Base-by-base conservation (phyloP, 257 asterid species). In the Paraleonurus japonicus region DNA sequence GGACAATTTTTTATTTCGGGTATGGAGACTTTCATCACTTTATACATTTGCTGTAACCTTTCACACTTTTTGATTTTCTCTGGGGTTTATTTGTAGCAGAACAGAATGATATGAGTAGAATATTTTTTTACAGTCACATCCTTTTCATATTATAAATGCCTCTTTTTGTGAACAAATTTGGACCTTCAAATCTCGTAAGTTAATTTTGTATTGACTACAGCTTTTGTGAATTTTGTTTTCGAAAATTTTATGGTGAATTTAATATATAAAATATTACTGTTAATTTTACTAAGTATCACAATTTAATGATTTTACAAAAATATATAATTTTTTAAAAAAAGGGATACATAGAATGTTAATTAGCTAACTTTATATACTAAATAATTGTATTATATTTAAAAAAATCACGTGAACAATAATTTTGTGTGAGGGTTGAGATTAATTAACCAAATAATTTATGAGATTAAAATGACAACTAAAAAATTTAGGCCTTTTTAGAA, bases 11-110 rank as follows among this genome's bases (percentile, higher is more conserved):
- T 67, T 72, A 48, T 22, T 66, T 17, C 4, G 32, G 24, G 28
- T 63, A 64, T 76, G 73, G 70, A 71, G 64, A 55, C 72, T 73
- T 70, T 77, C 53, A 64, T 57, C 75, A 60, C 82, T 75, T 70
- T 77, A 66, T 55, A 13, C 16, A 4, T 43, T 50, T 33, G 74
- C 74, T 27, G 48, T 45, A 5, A 65, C 10, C 70, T 59, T 58
- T 65, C 59, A 15, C 61, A 22, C 58, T 66, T 20, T 47, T n/a
- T 27, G 16, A 37, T 35, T 65, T 41, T 65, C 78, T 65, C 67
- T 74, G 27, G 61, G 72, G 11, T 53, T 73, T 73, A 72, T 48
- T 67, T 54, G 54, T 15, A 2, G 22, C 59, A 53, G 41, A 22
- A 53, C 59, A 53, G 41, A 22, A 53, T 62, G 30, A 9, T 33